Base-by-base conservation (phyloP, 495 filamentous ascomycete genomes). In the Halenospora varia region DNA sequence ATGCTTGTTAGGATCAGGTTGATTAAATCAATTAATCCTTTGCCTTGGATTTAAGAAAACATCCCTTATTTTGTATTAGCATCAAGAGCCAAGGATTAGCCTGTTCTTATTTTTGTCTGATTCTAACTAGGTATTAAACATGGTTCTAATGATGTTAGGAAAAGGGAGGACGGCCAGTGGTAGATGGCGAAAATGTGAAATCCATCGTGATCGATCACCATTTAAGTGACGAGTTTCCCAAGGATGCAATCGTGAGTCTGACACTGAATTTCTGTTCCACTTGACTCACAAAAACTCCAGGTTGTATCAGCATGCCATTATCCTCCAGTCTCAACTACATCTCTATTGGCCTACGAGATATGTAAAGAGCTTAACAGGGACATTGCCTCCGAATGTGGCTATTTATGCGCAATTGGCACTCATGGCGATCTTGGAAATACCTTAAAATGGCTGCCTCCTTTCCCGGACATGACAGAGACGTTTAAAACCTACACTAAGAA, bases 171-270 rank as follows among this genome's bases (percentile, higher is more conserved):
- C n/a, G n/a, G n/a, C 73, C 80, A 6, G 56, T 84, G 18, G 67
- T 81, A 17, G 68, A 70, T 47, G 55, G 68, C n/a, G 35, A 60
- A 1, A 62, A 71, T 46, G 62, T 70, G 39, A 72, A 70, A 39
- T 66, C 69, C 10, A 61, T 86, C 10, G 62, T 86, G 2, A 84
- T 86, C 60, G 83, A 85, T 56, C 83, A 86, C 56, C 83, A 86
- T 61, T 60, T 76, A 25, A 72, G 72, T 23, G 71, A 73, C n/a
- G 71, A 76, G 40, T 83, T 83, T 59, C 82, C 83, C 0, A 52
- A 76, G 57, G 64, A 70, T 29, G 71, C 51, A 24, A 22, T 42
- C 17, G 60, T 63, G 23, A 61, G 23, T 25, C 15, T 39, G 10
- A 17, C 9, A 20, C 25, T 15, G 23, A 20, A 25, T 15, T n/a